A percentile compares a stretch with the other conserved stretches of the same genome.
Conservation (phyloP, 768 basidiomycete genomes). For the Mycena crocata region DNA sequence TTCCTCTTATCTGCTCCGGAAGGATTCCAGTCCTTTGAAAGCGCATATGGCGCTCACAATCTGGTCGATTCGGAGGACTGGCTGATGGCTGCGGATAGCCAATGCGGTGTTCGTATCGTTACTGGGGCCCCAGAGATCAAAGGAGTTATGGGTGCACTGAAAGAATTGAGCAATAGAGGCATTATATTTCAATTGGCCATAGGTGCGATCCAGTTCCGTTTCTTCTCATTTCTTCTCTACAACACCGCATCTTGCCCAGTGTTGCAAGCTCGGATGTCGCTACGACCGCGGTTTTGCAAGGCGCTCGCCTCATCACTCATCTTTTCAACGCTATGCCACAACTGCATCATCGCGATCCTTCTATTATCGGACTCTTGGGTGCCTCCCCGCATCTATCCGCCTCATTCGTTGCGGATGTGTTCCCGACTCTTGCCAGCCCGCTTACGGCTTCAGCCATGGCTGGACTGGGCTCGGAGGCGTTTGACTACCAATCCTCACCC, state of each 20-base stretch:
- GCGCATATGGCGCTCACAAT: conserved; percentile 77
- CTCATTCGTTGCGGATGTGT: conserved; percentile 43
- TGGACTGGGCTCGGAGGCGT: conserved; percentile 64
- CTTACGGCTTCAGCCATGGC: conserved; percentile 5
- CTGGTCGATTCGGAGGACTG: conserved; percentile 74
- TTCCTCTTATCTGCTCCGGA: conserved; percentile 71
- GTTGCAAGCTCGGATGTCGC: conserved; percentile 82
- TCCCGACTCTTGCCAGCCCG: conserved; percentile 17
- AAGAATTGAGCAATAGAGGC: conserved; percentile 69
- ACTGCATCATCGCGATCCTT: conserved; percentile 90
- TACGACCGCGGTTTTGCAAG: conserved; percentile 73
- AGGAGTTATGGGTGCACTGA: conserved; percentile 81
- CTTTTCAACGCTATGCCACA: conserved; percentile 95
- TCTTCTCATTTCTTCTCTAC: not conserved
- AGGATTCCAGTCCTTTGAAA: conserved; percentile 77
- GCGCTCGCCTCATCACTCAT: conserved; percentile 90
- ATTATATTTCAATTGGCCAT: conserved; percentile 88
- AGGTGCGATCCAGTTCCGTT: conserved; percentile 58
- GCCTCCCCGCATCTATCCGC: conserved; percentile 73
- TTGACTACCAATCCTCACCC: conserved; percentile 55
- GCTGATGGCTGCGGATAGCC: conserved; percentile 62
- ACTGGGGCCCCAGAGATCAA: conserved; percentile 90
- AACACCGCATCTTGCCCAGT: conserved; percentile 49
- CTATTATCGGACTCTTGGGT: conserved; percentile 89
- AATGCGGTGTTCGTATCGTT: conserved; percentile 79